Evolutionary conservation across 1,139 yeast species (phyloP), one percentile per base, ranked within the genome.

Genomic region (Torulaspora globosa): DNA sequence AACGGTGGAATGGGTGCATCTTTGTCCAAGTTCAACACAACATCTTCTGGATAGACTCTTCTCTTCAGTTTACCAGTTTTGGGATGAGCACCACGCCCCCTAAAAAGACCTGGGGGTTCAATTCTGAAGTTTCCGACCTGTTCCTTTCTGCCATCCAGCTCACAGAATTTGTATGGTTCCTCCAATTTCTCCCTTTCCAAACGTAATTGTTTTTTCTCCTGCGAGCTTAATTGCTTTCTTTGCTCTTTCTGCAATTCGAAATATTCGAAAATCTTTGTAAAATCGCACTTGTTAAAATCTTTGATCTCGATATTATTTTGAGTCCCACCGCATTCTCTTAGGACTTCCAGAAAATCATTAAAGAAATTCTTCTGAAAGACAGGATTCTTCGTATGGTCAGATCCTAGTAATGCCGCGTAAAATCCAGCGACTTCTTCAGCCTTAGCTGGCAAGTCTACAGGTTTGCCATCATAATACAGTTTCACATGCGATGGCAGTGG

Each of bases 341-440:
- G 66, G 0, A 89, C 95, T 46, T 74, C 68, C 38, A 70, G 54
- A 59, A 92, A 89, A 66, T 92, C 98, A 23, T 72, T 67, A 58
- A 90, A 90, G 69, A 92, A 92, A 65, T 92, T 92, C 62, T 81
- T 78, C 56, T 83, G 95, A 66, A 92, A 92, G 1, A 79, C 82
- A 0, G 95, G 90, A 62, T 89, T 90, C 54, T 80, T 76, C 11
- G 90, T 95, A 66, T 90, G 97, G 56, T 89, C 97, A 0, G 94
- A 78, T 56, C 86, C 90, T 36, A 90, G 53, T 79, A 90, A 76
- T 6, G 96, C 96, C 14, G 85, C 97, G 66, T 75, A 92, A 62
- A 89, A 90, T 0, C 97, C 97, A 0, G 97, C 97, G 29, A 92
- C 97, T 66, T 92, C 97, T 67, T 92, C 98, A 1, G 97, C 97